Base-by-base conservation (phyloP, 1,284 basidiomycete species). In the Microbotryum silenes-acaulis region DNA sequence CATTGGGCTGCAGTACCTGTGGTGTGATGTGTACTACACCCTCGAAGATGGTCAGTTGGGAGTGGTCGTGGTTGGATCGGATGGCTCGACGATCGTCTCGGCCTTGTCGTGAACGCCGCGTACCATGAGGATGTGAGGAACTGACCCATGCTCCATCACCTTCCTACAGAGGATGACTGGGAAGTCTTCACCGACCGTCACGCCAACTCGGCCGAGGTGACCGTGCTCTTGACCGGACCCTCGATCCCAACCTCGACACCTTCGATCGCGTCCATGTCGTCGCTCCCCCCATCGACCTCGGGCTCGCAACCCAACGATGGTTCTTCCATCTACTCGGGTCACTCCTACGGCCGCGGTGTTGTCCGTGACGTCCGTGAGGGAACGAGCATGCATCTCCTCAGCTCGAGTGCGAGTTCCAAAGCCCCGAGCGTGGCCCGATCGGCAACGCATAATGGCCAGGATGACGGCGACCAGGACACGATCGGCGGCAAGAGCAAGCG, bases 131-230 rank as follows among this genome's bases (percentile, higher is more conserved):
- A 23, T 42, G 33, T 51, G 20, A 20, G 25, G n/a, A 48, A 29
- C 46, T 50, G 21, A 54, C 18, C 14, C 37, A 16, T 42, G 18
- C 8, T 21, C 21, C 25, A 42, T 27, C 27, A 27, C 1, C 1
- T 14, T n/a, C n/a, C 29, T 18, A 10, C 65, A 72, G 70, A 72
- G 44, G 71, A 72, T 61, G 71, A 72, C 61, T 72, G 62, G 49
- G 68, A 67, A 8, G 67, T 70, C 47, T 72, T 72, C 48, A 46
- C 54, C 27, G 21, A 51, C 14, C 61, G 71, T 8, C 62, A 63
- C 51, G 25, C 54, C 12, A 47, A 54, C 52, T 65, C 61, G n/a
- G 29, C 63, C 27, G 71, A 72, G 44, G 68, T 72, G 20, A 53
- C 59, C 10, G 42, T 72, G 44, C 62, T 65, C 54, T 56, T 72